Evolutionary conservation across 495 filamentous ascomycete species (phyloP), one percentile per base, ranked within the genome.

Genomic region (Aspergillus avenaceus): DNA sequence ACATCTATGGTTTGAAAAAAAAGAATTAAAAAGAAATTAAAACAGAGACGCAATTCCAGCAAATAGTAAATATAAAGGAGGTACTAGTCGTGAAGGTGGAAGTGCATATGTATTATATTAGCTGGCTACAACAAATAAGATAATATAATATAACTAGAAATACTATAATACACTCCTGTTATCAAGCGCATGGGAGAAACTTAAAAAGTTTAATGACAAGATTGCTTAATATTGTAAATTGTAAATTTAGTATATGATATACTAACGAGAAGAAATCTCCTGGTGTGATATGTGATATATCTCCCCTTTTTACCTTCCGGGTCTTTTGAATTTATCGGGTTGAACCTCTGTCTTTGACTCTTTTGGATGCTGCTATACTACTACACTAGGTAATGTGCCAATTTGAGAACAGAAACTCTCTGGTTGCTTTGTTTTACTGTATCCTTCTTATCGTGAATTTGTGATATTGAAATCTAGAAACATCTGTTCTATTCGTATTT

Each of bases 361-460:
- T n/a, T n/a, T n/a, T n/a, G n/a, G n/a, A n/a, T n/a, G n/a, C n/a
- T n/a, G n/a, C n/a, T n/a, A n/a, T n/a, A n/a, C n/a, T n/a, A n/a
- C n/a, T n/a, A n/a, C n/a, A n/a, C n/a, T n/a, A n/a, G n/a, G n/a
- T n/a, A n/a, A n/a, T n/a, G n/a, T n/a, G n/a, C n/a, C n/a, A n/a
- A n/a, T n/a, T n/a, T n/a, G n/a, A n/a, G 21, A 28, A 48, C 36
- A 74, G 71, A 76, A 64, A 73, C 72, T 45, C 72, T 71, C 14
- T 70, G 60, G 63, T 76, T 64, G 62, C 74, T 84, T 41, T 95
- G 90, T 64, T 82, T 83, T 43, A 91, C 95, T 65, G 92, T 89
- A 6, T 83, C 83, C 55, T 79, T 87, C 41, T 82, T 85, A 36
- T 89, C 90, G n/a, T n/a, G n/a, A n/a, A n/a, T n/a, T n/a, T n/a